Evolutionary conservation across 495 filamentous ascomycete species (phyloP), one percentile per base, ranked within the genome.

Genomic region (Gamarada debralockiae): DNA sequence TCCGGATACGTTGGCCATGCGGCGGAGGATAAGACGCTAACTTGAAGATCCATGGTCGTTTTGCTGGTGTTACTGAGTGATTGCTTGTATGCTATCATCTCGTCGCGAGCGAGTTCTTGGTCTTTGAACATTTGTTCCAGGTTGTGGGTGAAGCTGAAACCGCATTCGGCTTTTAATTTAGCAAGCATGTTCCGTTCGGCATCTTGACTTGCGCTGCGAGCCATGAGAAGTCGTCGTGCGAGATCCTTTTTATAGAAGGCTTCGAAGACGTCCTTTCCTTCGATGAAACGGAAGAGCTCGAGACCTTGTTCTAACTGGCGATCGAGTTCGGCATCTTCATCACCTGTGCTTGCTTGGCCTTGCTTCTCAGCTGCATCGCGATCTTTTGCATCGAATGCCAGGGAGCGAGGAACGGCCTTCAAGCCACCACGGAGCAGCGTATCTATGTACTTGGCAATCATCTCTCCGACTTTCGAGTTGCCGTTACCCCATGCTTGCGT

Each of bases 111-210:
- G 47, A 97, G 76, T 55, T 96, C 92, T 67, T 97, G 88, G 61
- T 99, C 93, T 63, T 95, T 96, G 74, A 99, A 97, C 93, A 99
- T 99, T 29, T 90, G 87, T 67, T 99, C 93, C 2, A 99, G 77
- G 61, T 99, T 97, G 59, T 96, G 89, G 0, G 95, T 97, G 64
- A 97, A 97, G 57, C 77, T 84, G 2, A 87, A 84, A 22, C 95
- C 95, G 65, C 93, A 97, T 72, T 97, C 92, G 48, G 82, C 90
- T 73, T 92, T 95, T 48, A 99, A 72, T 57, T 92, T 85, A 22
- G 86, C 68, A 23, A 97, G 76, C 95, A 97, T 99, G 71, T 85
- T 95, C 54, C 90, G 81, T 70, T 99, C 93, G 0, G 93, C 92
- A 70, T 97, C 95, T 17, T 89, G 85, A 61, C 89, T 95, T 10